phyloP scores from a whole-genome alignment of 106 monocot species.

The Triglochin maritima region DNA sequence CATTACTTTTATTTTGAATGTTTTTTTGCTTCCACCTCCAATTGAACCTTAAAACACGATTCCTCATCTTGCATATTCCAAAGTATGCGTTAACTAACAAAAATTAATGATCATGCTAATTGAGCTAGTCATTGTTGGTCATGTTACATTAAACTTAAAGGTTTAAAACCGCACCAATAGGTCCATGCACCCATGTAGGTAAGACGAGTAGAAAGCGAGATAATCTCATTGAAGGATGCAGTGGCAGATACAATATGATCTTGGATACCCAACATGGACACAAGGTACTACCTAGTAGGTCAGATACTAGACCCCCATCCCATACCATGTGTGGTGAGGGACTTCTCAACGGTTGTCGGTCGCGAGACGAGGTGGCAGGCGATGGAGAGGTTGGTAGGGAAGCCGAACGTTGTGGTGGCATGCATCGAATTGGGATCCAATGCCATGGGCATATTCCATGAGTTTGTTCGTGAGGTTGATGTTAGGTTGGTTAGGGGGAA shows the following conservation, averaged over 20 bases:
- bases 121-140: no score
- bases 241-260: slow-evolving; percentile 64
- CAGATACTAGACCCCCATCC: slow-evolving; percentile 68
- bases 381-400: slow-evolving; percentile 68
- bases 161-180: no score
- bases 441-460: slow-evolving; percentile 78
- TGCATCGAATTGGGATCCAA: slow-evolving; percentile 77
- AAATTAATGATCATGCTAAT: no score
- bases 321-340: slow-evolving; percentile 76
- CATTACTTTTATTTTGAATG: no score
- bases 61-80: no score
- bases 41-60: no score
- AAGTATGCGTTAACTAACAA: no score
- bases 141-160: no score
- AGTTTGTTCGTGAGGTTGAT: slow-evolving; percentile 56
- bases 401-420: slow-evolving; percentile 62
- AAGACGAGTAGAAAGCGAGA: slow-evolving; percentile 65
- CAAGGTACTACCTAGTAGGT: slow-evolving; percentile 68
- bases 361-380: slow-evolving; percentile 72
- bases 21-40: no score
- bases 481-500: slow-evolving; percentile 63
- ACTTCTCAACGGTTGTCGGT: slow-evolving; percentile 67
- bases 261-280: slow-evolving; percentile 68
- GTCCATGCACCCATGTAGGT: no score
- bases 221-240: slow-evolving; percentile 65